Conservation (phyloP, 108 stramenopile species). For the Craspedostauros australis region DNA sequence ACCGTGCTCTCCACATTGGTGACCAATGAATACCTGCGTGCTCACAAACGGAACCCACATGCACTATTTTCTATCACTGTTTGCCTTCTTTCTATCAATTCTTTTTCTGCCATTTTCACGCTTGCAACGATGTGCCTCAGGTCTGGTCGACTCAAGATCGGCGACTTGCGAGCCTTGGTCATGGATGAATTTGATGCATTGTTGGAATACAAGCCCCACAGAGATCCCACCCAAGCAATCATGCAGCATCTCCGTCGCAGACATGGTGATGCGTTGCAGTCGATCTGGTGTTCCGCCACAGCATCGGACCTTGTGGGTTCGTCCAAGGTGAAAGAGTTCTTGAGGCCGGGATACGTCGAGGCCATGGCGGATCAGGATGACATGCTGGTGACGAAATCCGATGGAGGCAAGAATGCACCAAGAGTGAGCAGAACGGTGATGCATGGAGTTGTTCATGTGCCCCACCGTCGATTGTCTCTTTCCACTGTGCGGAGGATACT, state of each 20-base stretch:
- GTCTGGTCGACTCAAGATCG: conserved; percentile 62
- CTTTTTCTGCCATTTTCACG: too few relatives aligned
- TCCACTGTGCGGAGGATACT: conserved; percentile 68
- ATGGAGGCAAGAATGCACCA: conserved; percentile 5
- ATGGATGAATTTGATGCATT: conserved; percentile 89
- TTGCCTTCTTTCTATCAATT: too few relatives aligned
- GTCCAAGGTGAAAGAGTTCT: conserved; percentile 32
- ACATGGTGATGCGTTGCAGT: conserved; percentile 43
- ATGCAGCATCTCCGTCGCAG: conserved; percentile 51
- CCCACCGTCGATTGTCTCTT: conserved; percentile 64
- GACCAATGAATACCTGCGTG: too few relatives aligned
- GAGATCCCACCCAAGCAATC: conserved; percentile 71
- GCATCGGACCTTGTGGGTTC: conserved; percentile 67
- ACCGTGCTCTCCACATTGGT: too few relatives aligned
- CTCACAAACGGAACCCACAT: too few relatives aligned
- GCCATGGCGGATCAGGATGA: conserved; percentile 69
- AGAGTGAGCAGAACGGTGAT: conserved; percentile 76
- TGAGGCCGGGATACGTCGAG: conserved; percentile 63
- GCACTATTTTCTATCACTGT: too few relatives aligned
- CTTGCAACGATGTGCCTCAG: too few relatives aligned
- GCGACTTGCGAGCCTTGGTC: conserved; percentile 51
- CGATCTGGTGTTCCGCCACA: conserved; percentile 78
- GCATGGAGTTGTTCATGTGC: conserved; percentile 76
- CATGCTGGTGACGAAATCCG: conserved; percentile 42
- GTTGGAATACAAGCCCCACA: conserved; percentile 68